phyloP scores from a whole-genome alignment of 768 basidiomycete genomes.

The Krasilnikovozyma curviuscula region DNA sequence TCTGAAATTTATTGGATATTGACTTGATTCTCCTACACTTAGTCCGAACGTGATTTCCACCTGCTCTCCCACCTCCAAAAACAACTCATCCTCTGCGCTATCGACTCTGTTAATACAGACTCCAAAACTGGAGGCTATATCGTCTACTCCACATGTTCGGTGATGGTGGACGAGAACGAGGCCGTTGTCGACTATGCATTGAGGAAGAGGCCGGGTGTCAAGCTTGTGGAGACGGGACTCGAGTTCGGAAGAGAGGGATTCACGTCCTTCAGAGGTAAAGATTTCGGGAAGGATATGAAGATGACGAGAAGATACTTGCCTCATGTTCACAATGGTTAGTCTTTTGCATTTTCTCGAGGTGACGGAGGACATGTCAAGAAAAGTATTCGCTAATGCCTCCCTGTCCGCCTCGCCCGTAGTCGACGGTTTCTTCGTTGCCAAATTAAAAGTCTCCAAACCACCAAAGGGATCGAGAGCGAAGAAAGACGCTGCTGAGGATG shows the following conservation, averaged over 20 bases:
- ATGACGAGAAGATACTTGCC: slow-evolving; percentile 78
- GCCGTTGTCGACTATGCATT: slow-evolving; percentile 94
- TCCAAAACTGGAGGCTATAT: slow-evolving; percentile 82
- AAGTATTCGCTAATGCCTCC: too few species aligned
- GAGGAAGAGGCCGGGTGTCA: slow-evolving; percentile 77
- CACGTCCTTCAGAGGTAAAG: slow-evolving; percentile 75
- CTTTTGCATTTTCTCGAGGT: too few species aligned
- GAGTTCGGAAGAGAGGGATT: slow-evolving; percentile 87
- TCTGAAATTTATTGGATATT: background rate
- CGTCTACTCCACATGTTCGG: slow-evolving; percentile 96
- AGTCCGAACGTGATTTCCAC: slow-evolving; percentile 90
- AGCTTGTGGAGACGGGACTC: slow-evolving; percentile 77
- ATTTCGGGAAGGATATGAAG: slow-evolving; percentile 54
- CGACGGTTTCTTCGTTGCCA: slow-evolving; percentile 98
- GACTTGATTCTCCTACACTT: background rate
- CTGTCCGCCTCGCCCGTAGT: too few species aligned
- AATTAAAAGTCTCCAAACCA: slow-evolving; percentile 82
- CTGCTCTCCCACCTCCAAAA: slow-evolving; percentile 95
- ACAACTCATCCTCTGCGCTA: slow-evolving; percentile 91
- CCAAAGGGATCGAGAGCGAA: slow-evolving; percentile 30
- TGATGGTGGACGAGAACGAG: slow-evolving; percentile 96
- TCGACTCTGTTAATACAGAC: slow-evolving; percentile 78
- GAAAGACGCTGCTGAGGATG: slow-evolving; percentile 22
- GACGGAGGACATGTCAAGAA: too few species aligned
- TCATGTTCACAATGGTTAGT: slow-evolving; percentile 72